A percentile compares a stretch with the other conserved stretches of the same genome.
These are phyloP conservation scores for Trypanosoma congolense DNA, from an alignment of 208 protist species.

Conservation along the genomic window DNA sequence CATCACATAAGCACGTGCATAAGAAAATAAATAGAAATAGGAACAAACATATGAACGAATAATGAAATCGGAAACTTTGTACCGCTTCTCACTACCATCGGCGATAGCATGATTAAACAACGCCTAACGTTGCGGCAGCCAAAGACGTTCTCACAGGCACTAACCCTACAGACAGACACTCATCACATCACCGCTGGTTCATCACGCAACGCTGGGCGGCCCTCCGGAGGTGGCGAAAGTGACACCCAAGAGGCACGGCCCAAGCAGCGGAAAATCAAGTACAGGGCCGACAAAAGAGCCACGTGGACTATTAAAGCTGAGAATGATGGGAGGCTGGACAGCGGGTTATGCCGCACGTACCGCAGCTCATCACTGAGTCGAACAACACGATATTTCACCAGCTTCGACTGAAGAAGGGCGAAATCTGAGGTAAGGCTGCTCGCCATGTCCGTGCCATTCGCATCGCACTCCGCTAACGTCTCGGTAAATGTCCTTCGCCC, in stretches of 20 bases:
- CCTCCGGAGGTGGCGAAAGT: constrained; percentile 34
- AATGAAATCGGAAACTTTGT: too few species aligned
- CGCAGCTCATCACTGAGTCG: constrained; percentile 55
- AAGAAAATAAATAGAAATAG: too few species aligned
- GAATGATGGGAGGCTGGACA: constrained; percentile 38
- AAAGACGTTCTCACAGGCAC: too few species aligned
- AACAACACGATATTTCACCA: constrained; percentile 70
- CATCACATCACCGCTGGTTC: too few species aligned
- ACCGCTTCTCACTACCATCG: too few species aligned
- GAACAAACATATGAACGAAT: too few species aligned
- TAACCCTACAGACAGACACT: too few species aligned
- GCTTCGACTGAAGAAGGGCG: constrained; percentile 52
- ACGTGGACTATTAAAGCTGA: constrained; percentile 30
- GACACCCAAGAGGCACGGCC: constrained; percentile 38
- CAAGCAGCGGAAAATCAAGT: constrained; percentile 28
- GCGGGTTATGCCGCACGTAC: constrained; percentile 44
- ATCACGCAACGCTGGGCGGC: too few species aligned
- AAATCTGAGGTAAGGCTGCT: constrained; percentile 64
- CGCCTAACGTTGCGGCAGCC: too few species aligned
- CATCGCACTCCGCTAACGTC: constrained; percentile 43
- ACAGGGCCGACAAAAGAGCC: constrained; percentile 38
- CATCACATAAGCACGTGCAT: too few species aligned
- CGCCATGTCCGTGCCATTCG: constrained; percentile 62
- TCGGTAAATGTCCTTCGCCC: constrained; percentile 47
- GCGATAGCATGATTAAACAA: too few species aligned